These are phyloP conservation scores for Colletotrichum ledebouriae DNA, from an alignment of 2,329 filamentous ascomycete species.

Conservation along the genomic window DNA sequence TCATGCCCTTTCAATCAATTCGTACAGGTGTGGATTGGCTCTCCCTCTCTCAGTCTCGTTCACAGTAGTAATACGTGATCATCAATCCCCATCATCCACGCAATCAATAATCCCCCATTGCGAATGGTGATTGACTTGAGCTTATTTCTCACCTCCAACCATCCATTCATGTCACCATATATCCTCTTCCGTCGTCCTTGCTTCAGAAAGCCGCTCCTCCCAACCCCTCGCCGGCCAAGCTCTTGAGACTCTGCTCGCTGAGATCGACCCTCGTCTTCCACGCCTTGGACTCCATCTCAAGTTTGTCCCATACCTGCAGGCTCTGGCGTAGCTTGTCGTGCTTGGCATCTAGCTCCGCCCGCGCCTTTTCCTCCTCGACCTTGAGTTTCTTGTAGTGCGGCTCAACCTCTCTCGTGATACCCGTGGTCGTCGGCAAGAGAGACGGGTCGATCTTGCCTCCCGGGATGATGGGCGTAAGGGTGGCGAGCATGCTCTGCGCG, in stretches of 20 bases:
- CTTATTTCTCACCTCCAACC: neutral
- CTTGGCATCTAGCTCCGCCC: slow-evolving; percentile 65
- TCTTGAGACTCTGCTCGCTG: slow-evolving; percentile 69
- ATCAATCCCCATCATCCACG: neutral
- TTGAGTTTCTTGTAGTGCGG: slow-evolving; percentile 66
- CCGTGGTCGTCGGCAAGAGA: slow-evolving; percentile 57
- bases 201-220: slow-evolving; percentile 67
- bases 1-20: slow-evolving; percentile 6
- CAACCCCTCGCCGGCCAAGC: slow-evolving; percentile 67
- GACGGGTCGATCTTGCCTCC: slow-evolving; percentile 68
- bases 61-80: slow-evolving; percentile 31
- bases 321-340: slow-evolving; percentile 68
- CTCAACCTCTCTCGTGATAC: slow-evolving; percentile 67
- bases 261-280: slow-evolving; percentile 69
- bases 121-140: neutral
- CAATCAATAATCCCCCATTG: neutral
- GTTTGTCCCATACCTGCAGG: slow-evolving; percentile 66
- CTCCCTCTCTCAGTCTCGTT: neutral
- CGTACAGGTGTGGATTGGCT: slow-evolving; percentile 14
- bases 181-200: neutral
- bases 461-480: slow-evolving; percentile 64
- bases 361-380: slow-evolving; percentile 70
- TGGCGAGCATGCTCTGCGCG: slow-evolving; percentile 65
- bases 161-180: neutral
- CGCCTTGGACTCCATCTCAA: slow-evolving; percentile 66